Base-by-base conservation (phyloP, 148 eudicot genomes). In the Camellia japonica region DNA sequence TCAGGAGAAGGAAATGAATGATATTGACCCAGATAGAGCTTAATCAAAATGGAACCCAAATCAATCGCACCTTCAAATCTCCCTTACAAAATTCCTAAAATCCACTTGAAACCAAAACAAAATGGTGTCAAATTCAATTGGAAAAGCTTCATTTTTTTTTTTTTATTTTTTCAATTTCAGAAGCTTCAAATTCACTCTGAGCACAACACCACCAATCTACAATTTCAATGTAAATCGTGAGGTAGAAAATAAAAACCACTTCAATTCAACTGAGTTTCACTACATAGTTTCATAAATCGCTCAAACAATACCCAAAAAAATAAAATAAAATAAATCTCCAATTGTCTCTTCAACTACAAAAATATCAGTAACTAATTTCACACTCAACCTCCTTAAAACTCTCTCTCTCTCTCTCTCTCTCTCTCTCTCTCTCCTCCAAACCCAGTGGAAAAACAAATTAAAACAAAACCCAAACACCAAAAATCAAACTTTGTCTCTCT, bases 221-320 rank as follows among this genome's bases (percentile, higher is more conserved):
- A 64, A 20, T 20, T 11, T 30, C 68, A 30, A 30, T 30, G 38
- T 14, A 14, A 64, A 64, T 64, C 68, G 10, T 30, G 23, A 62
- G 4, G 41, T 56, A 44, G 3, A 56, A 16, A 13, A 19, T 54
- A 41, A 18, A 44, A 56, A 74, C 6, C 63, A 8, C 15, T 65
- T 67, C 49, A 77, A 52, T 66, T 51, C 72, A 52, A 59, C 46
- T 1, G 58, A 77, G 71, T 65, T 65, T 65, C 20, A 77, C 79
- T 65, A 71, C 74, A 71, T 13, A 14, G 71, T n/a, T 15, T 19
- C 47, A 58, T 13, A 41, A 41, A 64, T 23, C 12, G 16, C 63
- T 8, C 3, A 20, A 20, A 49, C 19, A 74, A 20, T 0, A 64
- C 46, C 47, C 20, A 49, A 30, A 14, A 38, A n/a, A 30, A 30